Evolutionary conservation across 2,329 filamentous ascomycete genomes (phyloP).

Genomic region (Paecilomyces dactylethromorphus): DNA sequence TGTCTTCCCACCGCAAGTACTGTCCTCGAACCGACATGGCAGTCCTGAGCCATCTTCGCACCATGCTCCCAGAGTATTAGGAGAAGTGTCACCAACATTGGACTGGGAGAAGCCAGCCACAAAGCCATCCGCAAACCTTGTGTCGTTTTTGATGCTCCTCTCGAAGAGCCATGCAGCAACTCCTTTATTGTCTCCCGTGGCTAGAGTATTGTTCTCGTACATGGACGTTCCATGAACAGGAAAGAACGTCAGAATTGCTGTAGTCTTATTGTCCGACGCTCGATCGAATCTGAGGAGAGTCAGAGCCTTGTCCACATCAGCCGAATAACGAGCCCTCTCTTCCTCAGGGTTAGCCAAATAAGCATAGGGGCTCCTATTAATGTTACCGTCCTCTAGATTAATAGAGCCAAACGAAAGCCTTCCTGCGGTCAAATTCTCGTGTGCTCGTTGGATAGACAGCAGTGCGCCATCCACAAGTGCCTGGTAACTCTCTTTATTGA

Average conservation of each 20-base stretch:
- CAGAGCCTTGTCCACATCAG: slow-evolving; percentile 67
- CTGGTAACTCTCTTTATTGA: slow-evolving; percentile 77
- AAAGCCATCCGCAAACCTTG: slow-evolving; percentile 58
- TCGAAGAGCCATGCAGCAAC: slow-evolving; percentile 84
- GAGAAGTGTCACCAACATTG: slow-evolving; percentile 84
- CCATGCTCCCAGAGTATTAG: slow-evolving; percentile 80
- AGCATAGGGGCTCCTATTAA: slow-evolving; percentile 81
- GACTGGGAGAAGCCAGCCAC: slow-evolving; percentile 90
- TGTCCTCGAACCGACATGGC: slow-evolving; percentile 56
- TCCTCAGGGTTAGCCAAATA: slow-evolving; percentile 78
- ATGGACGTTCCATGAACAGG: slow-evolving; percentile 88
- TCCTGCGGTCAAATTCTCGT: slow-evolving; percentile 64
- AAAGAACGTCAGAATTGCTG: slow-evolving; percentile 84
- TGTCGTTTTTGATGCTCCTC: slow-evolving; percentile 52
- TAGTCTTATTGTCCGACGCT: slow-evolving; percentile 65
- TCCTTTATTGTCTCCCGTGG: slow-evolving; percentile 94
- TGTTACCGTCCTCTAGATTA: slow-evolving; percentile 68
- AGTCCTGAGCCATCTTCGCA: slow-evolving; percentile 69
- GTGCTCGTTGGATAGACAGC: slow-evolving; percentile 73
- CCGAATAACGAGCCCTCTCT: slow-evolving; percentile 63
- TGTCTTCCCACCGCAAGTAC: slow-evolving; percentile 59
- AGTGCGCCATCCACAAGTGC: slow-evolving; percentile 84
- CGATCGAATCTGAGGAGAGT: slow-evolving; percentile 74
- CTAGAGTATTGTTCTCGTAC: slow-evolving; percentile 82
- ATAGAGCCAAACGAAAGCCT: slow-evolving; percentile 64